Evolutionary conservation across 306 rosid species (phyloP).

Genomic region (Cucumis hystrix): DNA sequence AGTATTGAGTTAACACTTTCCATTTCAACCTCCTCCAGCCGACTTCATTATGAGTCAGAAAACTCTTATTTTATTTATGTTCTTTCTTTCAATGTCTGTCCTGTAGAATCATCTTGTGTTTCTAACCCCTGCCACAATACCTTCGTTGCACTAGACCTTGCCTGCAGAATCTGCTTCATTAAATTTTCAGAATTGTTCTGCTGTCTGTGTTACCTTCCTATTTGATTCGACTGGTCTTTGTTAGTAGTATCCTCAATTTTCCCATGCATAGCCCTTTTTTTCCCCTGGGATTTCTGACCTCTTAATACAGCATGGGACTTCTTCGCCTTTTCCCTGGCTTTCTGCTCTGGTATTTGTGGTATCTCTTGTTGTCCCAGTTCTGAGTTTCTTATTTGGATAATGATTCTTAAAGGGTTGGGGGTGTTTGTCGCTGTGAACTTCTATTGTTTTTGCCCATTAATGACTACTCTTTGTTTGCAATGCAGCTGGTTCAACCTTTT

Average conservation of each 20-base stretch:
- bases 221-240: background rate
- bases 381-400: constrained; percentile 23
- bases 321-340: background rate
- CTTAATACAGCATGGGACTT: background rate
- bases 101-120: background rate
- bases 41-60: background rate
- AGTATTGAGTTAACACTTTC: background rate
- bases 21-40: background rate
- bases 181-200: background rate
- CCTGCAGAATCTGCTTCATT: background rate
- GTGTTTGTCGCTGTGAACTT: background rate
- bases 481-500: background rate
- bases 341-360: constrained; percentile 19
- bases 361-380: constrained; percentile 16
- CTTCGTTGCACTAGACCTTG: background rate
- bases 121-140: background rate
- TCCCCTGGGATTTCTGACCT: background rate
- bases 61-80: background rate
- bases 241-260: background rate
- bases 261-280: background rate
- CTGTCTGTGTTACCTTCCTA: background rate
- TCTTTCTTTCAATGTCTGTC: background rate
- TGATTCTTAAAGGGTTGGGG: constrained; percentile 5
- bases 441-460: background rate
- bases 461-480: background rate